Evolutionary conservation across 208 protist genomes (phyloP).

Genomic region (Trypanosoma vivax): DNA sequence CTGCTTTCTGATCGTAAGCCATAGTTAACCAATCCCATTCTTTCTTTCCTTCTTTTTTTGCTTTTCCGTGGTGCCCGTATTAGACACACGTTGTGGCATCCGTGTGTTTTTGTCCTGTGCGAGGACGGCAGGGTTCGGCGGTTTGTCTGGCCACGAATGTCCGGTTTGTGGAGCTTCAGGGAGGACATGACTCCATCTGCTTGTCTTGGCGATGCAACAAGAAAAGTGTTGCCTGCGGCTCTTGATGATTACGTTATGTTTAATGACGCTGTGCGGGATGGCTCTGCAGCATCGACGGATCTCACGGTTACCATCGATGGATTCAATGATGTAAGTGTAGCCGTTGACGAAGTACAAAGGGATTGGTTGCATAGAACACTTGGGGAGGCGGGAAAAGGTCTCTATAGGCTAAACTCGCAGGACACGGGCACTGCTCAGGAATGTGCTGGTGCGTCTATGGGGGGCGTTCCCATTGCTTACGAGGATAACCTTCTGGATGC

Average conservation of each 20-base stretch:
- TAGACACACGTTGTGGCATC: no score
- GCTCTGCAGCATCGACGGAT: neutral
- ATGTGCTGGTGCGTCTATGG: no score
- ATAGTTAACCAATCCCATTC: neutral
- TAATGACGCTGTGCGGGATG: neutral
- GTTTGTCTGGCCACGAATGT: constrained; percentile 27
- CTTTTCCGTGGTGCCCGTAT: neutral
- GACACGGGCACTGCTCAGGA: neutral
- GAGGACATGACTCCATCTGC: constrained; percentile 11
- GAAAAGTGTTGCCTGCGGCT: constrained; percentile 3
- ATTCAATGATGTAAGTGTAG: constrained; percentile 7
- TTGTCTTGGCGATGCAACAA: neutral
- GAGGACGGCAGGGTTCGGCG: neutral
- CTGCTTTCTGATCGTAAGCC: no score
- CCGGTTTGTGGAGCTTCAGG: constrained; percentile 64
- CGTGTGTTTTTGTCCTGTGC: no score
- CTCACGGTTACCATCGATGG: neutral
- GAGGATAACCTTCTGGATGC: neutral
- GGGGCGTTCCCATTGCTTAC: neutral
- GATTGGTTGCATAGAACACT: constrained; percentile 16
- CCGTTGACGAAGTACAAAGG: constrained; percentile 14
- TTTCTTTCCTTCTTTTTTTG: neutral
- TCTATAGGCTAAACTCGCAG: neutral
- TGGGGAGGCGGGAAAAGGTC: neutral
- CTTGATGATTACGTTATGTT: constrained; percentile 1